Evolutionary conservation across 139 green algal genomes (phyloP).

Genomic region (Gonium pectorale): DNA sequence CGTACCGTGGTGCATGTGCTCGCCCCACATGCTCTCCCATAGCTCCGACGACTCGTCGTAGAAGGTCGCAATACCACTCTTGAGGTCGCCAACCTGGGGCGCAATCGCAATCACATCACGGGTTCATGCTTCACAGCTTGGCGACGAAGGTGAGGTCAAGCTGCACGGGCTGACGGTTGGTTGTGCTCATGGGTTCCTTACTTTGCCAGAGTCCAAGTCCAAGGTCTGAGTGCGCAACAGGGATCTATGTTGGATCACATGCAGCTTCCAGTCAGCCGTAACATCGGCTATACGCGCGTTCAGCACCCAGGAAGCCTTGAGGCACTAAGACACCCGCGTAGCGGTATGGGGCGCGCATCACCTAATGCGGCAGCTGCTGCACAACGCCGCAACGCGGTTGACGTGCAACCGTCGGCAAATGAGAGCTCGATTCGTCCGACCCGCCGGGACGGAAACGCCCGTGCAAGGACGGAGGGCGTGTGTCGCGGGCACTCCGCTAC

Average conservation of each 20-base stretch:
- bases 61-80: conserved; percentile 94
- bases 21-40: conserved; percentile 95
- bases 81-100: conserved; percentile 75
- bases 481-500: not conserved
- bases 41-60: conserved; percentile 93
- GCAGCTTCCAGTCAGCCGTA: not conserved
- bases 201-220: not conserved
- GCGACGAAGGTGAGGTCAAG: not conserved
- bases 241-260: not conserved
- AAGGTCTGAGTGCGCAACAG: not conserved
- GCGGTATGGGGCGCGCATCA: too few species aligned
- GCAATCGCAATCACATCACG: not conserved
- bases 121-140: not conserved
- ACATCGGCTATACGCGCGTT: too few species aligned
- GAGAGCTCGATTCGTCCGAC: too few species aligned
- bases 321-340: too few species aligned
- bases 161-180: too few species aligned
- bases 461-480: too few species aligned
- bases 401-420: too few species aligned
- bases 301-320: too few species aligned
- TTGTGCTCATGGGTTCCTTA: too few species aligned
- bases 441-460: too few species aligned
- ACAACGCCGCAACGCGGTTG: too few species aligned
- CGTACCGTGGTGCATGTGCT: conserved; percentile 97
- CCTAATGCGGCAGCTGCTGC: too few species aligned